Evolutionary conservation across 306 rosid genomes (phyloP), one percentile per base, ranked within the genome.

Genomic region (Prunus dulcis): DNA sequence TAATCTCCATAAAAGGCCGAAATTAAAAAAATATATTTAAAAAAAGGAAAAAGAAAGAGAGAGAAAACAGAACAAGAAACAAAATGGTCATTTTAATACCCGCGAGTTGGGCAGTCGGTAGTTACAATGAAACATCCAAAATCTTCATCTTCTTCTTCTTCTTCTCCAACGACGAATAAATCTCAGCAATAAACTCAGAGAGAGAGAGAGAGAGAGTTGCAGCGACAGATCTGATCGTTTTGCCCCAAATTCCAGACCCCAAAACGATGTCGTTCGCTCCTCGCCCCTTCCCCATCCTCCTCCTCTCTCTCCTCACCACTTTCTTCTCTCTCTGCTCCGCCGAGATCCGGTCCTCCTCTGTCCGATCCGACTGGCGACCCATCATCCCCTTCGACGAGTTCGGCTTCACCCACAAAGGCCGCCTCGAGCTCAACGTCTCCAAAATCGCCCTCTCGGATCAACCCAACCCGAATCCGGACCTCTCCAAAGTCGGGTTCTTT

Each of bases 331-430:
- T 71, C 3, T 80, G 88, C 4, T 67, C 84, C 17, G 93, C 96
- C 0, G 98, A 94, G 90, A 89, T 93, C 87, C 96, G 96, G 0
- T 74, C 55, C 84, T 75, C 84, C 15, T 70, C 81, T 69, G 27
- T 91, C 85, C 86, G 86, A 38, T 50, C 72, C 81, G 96, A 94
- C 78, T 78, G 71, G 53, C 90, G 88, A 14, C 78, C 86, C 11
- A 84, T 90, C 20, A 76, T 90, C 30, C 96, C 98, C 32, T 89
- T 91, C 25, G 97, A 90, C 22, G 89, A 88, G 71, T 94, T 94
- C 63, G 98, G 98, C 0, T 94, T 91, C 93, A 91, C 96, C 14
- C 97, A 87, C 73, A 82, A 67, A 19, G 98, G 98, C 43, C 88
- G 87, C 19, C 91, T 94, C 15, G 93, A 91, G 85, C 96, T 94